phyloP scores from a whole-genome alignment of 2,329 filamentous ascomycete species.

The Arthrobotrys sphaeroides region DNA sequence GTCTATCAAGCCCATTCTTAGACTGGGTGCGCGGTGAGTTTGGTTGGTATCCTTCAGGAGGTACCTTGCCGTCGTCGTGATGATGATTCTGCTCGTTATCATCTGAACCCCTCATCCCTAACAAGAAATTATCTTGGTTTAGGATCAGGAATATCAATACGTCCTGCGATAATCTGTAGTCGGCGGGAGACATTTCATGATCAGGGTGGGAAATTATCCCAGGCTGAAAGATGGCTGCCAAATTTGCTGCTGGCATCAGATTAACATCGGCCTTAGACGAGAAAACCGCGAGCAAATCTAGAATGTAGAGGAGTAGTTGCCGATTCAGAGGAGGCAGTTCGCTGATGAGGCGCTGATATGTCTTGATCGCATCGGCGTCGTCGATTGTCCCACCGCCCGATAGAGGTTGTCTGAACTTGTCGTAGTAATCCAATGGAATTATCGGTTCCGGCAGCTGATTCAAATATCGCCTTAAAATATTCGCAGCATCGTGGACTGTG shows the following conservation, averaged over 20 bases:
- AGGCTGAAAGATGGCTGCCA: conserved; percentile 96
- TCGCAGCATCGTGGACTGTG: conserved; percentile 97
- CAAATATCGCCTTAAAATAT: conserved; percentile 92
- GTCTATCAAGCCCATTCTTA: conserved; percentile 73
- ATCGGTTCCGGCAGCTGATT: conserved; percentile 97
- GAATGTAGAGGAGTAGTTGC: conserved; percentile 91
- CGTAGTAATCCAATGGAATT: conserved; percentile 91
- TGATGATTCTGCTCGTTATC: conserved; percentile 79
- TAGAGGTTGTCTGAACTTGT: conserved; percentile 86
- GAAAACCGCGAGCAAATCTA: conserved; percentile 95
- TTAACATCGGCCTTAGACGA: conserved; percentile 96
- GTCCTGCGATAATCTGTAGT: conserved; percentile 94
- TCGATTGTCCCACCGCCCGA: conserved; percentile 73
- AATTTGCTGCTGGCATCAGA: conserved; percentile 92
- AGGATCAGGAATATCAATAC: conserved; percentile 98
- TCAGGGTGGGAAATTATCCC: conserved; percentile 92
- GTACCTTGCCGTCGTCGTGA: conserved; percentile 70
- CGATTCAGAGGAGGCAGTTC: conserved; percentile 91
- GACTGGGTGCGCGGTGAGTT: conserved; percentile 66
- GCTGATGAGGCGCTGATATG: conserved; percentile 90
- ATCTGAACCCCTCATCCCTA: conserved; percentile 93
- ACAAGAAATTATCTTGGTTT: conserved; percentile 97
- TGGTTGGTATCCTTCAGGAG: conserved; percentile 59
- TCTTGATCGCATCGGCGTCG: conserved; percentile 76
- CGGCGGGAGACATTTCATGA: conserved; percentile 93